Conservation (phyloP, 441 rosid genomes). For the Populus hybrid region DNA sequence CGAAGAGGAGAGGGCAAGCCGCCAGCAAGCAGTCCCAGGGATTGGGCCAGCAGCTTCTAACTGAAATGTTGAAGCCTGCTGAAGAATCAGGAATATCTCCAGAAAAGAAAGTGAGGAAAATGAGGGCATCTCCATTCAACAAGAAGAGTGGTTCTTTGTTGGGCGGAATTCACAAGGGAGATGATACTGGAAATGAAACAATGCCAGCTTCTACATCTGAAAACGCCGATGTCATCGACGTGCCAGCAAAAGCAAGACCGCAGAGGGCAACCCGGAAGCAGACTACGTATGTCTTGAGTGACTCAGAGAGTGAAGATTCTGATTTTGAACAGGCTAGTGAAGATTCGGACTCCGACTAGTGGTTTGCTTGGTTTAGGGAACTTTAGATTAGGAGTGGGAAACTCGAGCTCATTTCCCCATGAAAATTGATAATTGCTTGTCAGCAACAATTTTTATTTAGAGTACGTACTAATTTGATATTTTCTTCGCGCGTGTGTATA, state of each 20-base stretch:
- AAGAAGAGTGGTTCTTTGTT: conserved; percentile 74
- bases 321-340: not conserved
- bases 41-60: conserved; percentile 44
- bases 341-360: conserved; percentile 35
- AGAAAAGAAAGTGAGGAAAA: conserved; percentile 82
- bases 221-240: conserved; percentile 19
- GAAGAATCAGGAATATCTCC: conserved; percentile 53
- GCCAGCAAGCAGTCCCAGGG: conserved; percentile 41
- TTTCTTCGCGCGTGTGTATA: too few relatives aligned
- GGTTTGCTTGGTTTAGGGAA: conserved; percentile 17
- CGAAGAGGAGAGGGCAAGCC: conserved; percentile 65
- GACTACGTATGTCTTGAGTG: conserved; percentile 60
- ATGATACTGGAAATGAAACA: conserved; percentile 20
- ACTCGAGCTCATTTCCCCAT: not conserved
- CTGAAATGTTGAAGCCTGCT: conserved; percentile 53
- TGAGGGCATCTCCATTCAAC: conserved; percentile 84
- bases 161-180: conserved; percentile 22
- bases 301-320: conserved; percentile 55
- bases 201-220: conserved; percentile 17
- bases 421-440: not conserved
- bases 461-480: too few relatives aligned
- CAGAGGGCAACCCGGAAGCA: conserved; percentile 47
- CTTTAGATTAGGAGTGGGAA: not conserved
- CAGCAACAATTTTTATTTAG: not conserved
- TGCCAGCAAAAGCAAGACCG: conserved; percentile 48